Percentiles rank a stretch among this genome's conserved stretches.
These are phyloP conservation scores for Podospora bellae-mahoneyi DNA, from an alignment of 495 filamentous ascomycete species.

Conservation along the genomic window DNA sequence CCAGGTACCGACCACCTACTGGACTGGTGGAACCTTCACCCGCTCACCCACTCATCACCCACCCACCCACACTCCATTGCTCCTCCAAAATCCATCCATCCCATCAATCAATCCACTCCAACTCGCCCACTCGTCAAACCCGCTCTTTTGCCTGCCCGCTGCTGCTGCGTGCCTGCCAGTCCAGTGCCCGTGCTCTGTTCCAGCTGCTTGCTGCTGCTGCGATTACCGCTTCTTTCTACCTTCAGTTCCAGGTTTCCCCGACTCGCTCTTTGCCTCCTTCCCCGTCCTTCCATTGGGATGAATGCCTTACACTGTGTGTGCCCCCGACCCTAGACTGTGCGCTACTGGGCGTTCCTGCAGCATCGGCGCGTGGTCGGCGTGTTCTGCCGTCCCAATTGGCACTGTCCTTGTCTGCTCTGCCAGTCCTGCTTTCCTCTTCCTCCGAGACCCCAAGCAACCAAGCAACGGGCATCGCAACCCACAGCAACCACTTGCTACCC, in stretches of 20 bases:
- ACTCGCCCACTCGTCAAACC: neutral
- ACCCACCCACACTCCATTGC: neutral
- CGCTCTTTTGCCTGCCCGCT: conserved; percentile 2
- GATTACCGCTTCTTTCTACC: neutral
- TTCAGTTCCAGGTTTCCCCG: no score
- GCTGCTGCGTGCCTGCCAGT: no score
- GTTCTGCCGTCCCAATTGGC: conserved; percentile 22
- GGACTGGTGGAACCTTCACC: conserved; percentile 12
- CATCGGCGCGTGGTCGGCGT: conserved; percentile 24
- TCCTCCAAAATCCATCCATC: no score
- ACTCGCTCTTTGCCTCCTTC: neutral
- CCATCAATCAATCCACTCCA: no score
- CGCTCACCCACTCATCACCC: neutral
- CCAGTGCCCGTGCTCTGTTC: no score
- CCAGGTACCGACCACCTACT: neutral
- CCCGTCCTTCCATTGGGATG: neutral
- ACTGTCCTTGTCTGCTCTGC: conserved; percentile 22
- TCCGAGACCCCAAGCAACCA: conserved; percentile 27
- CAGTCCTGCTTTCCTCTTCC: conserved; percentile 11
- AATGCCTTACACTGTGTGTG: conserved; percentile 21
- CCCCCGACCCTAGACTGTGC: neutral
- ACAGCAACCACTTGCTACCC: conserved; percentile 15
- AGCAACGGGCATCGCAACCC: conserved; percentile 16
- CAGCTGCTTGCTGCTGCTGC: no score
- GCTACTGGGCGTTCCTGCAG: conserved; percentile 3